Percentiles rank a stretch among this genome's conserved stretches.
These are phyloP conservation scores for Hyaloperonospora brassicae DNA, from an alignment of 352 stramenopile species.

Conservation along the genomic window DNA sequence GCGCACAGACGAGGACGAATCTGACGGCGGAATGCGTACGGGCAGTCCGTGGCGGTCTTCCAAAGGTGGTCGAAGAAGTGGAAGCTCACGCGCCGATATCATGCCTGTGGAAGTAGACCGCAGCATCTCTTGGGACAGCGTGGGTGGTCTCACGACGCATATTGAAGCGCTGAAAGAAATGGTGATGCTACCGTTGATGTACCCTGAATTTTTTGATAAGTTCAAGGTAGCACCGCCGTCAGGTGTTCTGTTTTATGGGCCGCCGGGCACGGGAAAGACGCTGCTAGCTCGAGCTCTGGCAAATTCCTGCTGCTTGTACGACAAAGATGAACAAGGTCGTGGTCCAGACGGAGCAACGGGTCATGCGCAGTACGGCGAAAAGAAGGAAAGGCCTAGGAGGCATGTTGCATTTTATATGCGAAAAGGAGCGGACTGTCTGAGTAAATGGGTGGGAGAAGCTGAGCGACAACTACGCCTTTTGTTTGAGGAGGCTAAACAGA, in stretches of 20 bases:
- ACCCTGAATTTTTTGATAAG: constrained; percentile 89
- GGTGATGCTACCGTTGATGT: constrained; percentile 89
- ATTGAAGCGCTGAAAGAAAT: constrained; percentile 90
- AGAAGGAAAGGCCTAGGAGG: constrained; percentile 24
- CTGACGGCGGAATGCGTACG: constrained; percentile 60
- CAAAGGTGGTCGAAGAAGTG: constrained; percentile 30
- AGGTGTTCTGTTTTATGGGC: constrained; percentile 85
- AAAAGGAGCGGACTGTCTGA: constrained; percentile 85
- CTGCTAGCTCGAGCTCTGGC: constrained; percentile 83
- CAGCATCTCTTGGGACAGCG: constrained; percentile 78
- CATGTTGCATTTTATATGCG: constrained; percentile 92
- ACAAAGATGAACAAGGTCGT: constrained; percentile 11
- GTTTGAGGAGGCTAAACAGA: constrained; percentile 87
- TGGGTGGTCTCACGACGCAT: constrained; percentile 79
- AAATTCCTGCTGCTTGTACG: constrained; percentile 66
- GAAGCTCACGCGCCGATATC: constrained; percentile 61
- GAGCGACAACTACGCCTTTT: constrained; percentile 86
- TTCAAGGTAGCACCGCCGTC: constrained; percentile 80
- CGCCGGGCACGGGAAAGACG: constrained; percentile 90
- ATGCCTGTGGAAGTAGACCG: constrained; percentile 74
- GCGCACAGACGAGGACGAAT: constrained; percentile 52
- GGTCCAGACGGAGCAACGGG: not conserved
- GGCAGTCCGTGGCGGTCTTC: constrained; percentile 26
- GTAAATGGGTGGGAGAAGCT: constrained; percentile 89
- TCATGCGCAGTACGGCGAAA: constrained; percentile 8